Conservation (phyloP, 345 rosid genomes). For the Pistacia integerrima region DNA sequence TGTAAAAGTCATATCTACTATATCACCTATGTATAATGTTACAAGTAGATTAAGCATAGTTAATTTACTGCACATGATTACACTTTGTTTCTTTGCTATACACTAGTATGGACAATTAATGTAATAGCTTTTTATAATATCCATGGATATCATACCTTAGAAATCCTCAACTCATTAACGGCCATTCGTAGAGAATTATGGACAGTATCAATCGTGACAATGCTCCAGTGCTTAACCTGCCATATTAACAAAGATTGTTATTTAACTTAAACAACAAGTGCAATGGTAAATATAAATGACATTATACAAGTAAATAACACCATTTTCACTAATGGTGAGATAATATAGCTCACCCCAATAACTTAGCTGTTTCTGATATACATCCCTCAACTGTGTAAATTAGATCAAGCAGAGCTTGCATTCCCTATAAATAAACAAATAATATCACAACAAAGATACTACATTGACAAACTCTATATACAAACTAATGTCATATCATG, state of each 20-base stretch:
- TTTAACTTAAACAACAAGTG: background rate
- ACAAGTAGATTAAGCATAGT: background rate
- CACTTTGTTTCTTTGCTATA: background rate
- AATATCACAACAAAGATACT: background rate
- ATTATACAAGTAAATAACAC: too few relatives aligned
- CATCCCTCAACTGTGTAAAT: conserved; percentile 77
- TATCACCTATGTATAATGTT: background rate
- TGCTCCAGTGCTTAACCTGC: conserved; percentile 94
- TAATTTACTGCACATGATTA: background rate
- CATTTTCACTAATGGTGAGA: too few relatives aligned
- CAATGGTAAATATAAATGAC: background rate
- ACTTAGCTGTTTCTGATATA: conserved; percentile 72
- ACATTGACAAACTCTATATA: too few relatives aligned
- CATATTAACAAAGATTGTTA: conserved; percentile 16
- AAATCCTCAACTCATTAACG: conserved; percentile 71
- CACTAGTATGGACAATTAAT: background rate
- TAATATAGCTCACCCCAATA: conserved; percentile 52
- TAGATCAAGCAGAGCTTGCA: conserved; percentile 88
- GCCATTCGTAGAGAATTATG: conserved; percentile 81
- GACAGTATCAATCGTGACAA: conserved; percentile 83
- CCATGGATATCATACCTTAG: conserved; percentile 51
- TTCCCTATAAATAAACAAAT: conserved; percentile 53
- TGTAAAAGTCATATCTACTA: background rate
- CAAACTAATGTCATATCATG: background rate
- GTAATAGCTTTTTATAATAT: conserved; percentile 4